Percentiles rank a stretch among this genome's conserved stretches.
These are phyloP conservation scores for Colletotrichum plurivorum DNA, from an alignment of 2,329 filamentous ascomycete genomes.

Conservation along the genomic window DNA sequence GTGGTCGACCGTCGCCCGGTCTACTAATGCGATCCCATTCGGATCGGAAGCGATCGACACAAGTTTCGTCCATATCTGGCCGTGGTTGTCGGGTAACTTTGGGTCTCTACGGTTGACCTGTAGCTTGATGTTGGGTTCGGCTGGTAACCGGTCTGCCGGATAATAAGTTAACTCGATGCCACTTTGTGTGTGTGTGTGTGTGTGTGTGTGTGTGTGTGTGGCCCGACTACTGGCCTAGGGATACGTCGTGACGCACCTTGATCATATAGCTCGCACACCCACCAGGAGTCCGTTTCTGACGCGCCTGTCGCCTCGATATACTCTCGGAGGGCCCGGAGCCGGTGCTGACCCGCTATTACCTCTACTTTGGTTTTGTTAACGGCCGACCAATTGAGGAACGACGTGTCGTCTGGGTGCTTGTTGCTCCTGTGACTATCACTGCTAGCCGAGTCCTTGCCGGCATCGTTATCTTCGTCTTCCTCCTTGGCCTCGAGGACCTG, in stretches of 20 bases:
- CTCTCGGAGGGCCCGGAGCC: conserved; percentile 25
- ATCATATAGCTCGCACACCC: conserved; percentile 39
- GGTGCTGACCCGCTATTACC: conserved; percentile 38
- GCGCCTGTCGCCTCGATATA: conserved; percentile 30
- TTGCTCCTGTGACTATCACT: background rate
- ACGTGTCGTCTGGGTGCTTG: too few relatives aligned
- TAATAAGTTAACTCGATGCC: too few relatives aligned
- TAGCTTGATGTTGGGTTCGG: conserved; percentile 35
- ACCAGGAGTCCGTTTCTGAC: conserved; percentile 30
- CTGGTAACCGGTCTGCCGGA: conserved; percentile 24
- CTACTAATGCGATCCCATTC: background rate
- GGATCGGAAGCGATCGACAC: too few relatives aligned
- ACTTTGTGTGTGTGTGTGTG: too few relatives aligned
- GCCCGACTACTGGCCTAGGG: too few relatives aligned
- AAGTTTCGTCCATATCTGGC: conserved; percentile 40
- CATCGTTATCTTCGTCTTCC: too few relatives aligned
- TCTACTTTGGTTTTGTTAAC: background rate
- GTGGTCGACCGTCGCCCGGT: background rate
- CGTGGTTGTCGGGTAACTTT: conserved; percentile 35
- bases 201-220: too few relatives aligned
- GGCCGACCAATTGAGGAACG: background rate
- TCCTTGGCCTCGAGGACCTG: background rate
- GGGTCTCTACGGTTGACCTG: conserved; percentile 34
- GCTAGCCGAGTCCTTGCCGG: too few relatives aligned
- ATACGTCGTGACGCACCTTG: too few relatives aligned